phyloP scores from a whole-genome alignment of 176 grass and related monocot species.

The Lolium multiflorum region DNA sequence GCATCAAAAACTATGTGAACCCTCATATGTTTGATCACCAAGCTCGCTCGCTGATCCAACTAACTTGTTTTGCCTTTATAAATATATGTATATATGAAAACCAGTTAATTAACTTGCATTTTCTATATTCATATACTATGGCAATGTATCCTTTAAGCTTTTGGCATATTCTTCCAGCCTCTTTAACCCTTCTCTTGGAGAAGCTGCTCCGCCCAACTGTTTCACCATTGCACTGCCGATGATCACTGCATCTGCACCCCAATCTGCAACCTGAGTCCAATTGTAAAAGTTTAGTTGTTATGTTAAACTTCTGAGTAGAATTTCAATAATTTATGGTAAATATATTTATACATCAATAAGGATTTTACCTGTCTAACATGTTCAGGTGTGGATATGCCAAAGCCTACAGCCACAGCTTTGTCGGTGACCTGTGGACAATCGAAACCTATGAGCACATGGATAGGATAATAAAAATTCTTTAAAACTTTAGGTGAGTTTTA shows the following conservation, averaged over 20 bases:
- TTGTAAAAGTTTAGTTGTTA: too few relatives aligned
- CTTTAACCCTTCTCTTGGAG: constrained; percentile 63
- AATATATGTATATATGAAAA: neutral
- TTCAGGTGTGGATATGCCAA: constrained; percentile 81
- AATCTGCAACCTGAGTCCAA: constrained; percentile 60
- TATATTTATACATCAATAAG: neutral
- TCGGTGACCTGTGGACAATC: constrained; percentile 48
- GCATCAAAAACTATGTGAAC: neutral
- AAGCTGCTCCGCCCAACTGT: constrained; percentile 58
- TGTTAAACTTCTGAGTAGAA: too few relatives aligned
- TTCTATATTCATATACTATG: neutral
- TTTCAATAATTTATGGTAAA: neutral
- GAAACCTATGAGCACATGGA: neutral
- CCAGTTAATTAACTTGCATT: neutral
- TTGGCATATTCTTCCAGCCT: neutral
- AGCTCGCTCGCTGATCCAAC: neutral
- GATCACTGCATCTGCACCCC: constrained; percentile 92
- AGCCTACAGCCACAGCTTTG: constrained; percentile 86
- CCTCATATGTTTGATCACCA: too few relatives aligned
- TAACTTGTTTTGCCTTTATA: neutral
- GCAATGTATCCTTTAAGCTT: neutral
- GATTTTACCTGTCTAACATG: constrained; percentile 74
- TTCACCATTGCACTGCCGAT: constrained; percentile 89
- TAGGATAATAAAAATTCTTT: neutral
- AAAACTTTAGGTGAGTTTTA: neutral